Conservation (phyloP, 2,329 filamentous ascomycete genomes). For the Colletotrichum sp. region DNA sequence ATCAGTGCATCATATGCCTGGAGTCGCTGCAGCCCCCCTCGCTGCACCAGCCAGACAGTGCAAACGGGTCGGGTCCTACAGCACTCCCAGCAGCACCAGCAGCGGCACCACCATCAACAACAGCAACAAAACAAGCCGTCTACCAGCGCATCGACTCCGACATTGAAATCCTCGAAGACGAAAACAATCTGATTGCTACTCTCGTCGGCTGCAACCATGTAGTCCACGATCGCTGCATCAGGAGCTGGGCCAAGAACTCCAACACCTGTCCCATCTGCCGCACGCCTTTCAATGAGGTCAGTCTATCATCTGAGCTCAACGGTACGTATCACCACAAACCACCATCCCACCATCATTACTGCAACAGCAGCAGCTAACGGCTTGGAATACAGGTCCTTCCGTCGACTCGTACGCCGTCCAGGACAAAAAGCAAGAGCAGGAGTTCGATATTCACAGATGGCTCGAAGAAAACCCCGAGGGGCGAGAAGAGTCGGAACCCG, state of each 20-base stretch:
- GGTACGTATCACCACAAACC: conserved; percentile 16
- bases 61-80: conserved; percentile 25
- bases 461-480: conserved; percentile 73
- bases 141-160: conserved; percentile 14
- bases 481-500: conserved; percentile 69
- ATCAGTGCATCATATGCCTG: conserved; percentile 75
- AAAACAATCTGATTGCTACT: conserved; percentile 56
- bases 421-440: conserved; percentile 87
- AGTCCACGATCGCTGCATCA: conserved; percentile 90
- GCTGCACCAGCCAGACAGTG: conserved; percentile 26
- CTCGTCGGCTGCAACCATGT: conserved; percentile 86
- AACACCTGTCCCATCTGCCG: conserved; percentile 99
- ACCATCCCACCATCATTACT: not conserved
- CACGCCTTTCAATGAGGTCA: conserved; percentile 86
- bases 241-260: conserved; percentile 93
- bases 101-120: conserved; percentile 19
- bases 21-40: conserved; percentile 57
- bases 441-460: conserved; percentile 81
- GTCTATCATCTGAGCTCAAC: conserved; percentile 71
- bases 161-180: conserved; percentile 25
- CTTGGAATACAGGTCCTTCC: conserved; percentile 49
- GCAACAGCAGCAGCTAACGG: conserved; percentile 23
- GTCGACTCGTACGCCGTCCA: conserved; percentile 70
- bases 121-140: conserved; percentile 24
- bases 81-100: not conserved